Conservation (phyloP, 805 yeast species). For the Metschnikowia kunwiensis region DNA sequence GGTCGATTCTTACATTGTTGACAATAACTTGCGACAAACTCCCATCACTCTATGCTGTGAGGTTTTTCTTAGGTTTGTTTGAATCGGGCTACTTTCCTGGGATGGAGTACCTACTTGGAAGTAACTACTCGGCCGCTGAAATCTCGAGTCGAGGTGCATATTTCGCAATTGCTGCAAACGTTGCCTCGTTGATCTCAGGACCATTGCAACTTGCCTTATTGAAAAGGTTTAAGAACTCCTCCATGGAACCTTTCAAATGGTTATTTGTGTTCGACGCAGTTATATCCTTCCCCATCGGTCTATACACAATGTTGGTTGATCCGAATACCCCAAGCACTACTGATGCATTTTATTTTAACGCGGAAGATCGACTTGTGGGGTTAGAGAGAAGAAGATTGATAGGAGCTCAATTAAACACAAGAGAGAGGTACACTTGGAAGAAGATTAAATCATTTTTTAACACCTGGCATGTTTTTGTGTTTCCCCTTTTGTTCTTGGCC, state of each 20-base stretch:
- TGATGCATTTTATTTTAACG: constrained; percentile 29
- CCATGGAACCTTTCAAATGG: constrained; percentile 32
- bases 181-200: constrained; percentile 31
- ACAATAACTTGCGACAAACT: constrained; percentile 22
- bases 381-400: constrained; percentile 39
- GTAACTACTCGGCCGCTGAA: constrained; percentile 28
- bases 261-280: constrained; percentile 34
- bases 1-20: constrained; percentile 37
- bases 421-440: constrained; percentile 38
- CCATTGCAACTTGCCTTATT: constrained; percentile 32
- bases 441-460: constrained; percentile 41
- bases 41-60: constrained; percentile 14
- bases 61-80: constrained; percentile 35
- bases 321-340: constrained; percentile 38
- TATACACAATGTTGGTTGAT: constrained; percentile 31
- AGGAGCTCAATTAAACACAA: constrained; percentile 37
- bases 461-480: constrained; percentile 49
- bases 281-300: constrained; percentile 32
- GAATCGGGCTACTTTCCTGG: constrained; percentile 57
- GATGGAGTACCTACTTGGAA: constrained; percentile 49
- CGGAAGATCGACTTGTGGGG: constrained; percentile 37
- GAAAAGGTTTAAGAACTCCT: constrained; percentile 21
- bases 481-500: constrained; percentile 40
- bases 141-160: constrained; percentile 29
- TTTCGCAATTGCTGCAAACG: constrained; percentile 29